Evolutionary conservation across 192 early-diverging fungal species (phyloP).

Genomic region (Backusella parvicylindrica): DNA sequence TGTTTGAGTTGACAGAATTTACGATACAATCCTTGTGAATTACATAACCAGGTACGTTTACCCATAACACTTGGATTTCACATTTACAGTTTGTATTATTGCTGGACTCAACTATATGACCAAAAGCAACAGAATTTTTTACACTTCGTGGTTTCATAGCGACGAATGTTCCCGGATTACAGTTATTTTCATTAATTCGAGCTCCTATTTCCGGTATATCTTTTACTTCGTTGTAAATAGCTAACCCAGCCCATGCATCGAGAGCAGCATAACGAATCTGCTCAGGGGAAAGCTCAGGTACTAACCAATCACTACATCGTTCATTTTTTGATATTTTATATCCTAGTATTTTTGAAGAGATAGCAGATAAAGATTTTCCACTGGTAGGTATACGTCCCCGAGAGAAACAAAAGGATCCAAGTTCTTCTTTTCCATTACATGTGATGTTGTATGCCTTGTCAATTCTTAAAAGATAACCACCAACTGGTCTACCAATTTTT

Average conservation of each 20-base stretch:
- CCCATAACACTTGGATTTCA: too few relatives aligned
- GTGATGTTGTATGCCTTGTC: not conserved
- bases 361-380: not conserved
- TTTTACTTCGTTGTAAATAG: not conserved
- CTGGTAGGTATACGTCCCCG: not conserved
- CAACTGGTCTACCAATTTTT: not conserved
- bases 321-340: not conserved
- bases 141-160: not conserved
- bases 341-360: not conserved
- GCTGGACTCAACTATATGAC: too few relatives aligned
- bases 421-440: not conserved
- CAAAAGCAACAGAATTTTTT: too few relatives aligned
- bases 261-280: not conserved
- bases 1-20: too few relatives aligned
- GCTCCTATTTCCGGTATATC: not conserved
- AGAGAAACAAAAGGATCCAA: not conserved
- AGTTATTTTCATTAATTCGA: not conserved
- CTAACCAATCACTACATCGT: not conserved
- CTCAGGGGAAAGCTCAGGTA: not conserved
- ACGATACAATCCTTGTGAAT: too few relatives aligned
- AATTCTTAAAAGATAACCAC: not conserved
- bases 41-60: too few relatives aligned
- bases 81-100: too few relatives aligned
- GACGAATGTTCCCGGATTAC: not conserved
- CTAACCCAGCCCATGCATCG: not conserved